Base-by-base conservation (phyloP, 2,329 filamentous ascomycete genomes). In the Balansia obtecta region DNA sequence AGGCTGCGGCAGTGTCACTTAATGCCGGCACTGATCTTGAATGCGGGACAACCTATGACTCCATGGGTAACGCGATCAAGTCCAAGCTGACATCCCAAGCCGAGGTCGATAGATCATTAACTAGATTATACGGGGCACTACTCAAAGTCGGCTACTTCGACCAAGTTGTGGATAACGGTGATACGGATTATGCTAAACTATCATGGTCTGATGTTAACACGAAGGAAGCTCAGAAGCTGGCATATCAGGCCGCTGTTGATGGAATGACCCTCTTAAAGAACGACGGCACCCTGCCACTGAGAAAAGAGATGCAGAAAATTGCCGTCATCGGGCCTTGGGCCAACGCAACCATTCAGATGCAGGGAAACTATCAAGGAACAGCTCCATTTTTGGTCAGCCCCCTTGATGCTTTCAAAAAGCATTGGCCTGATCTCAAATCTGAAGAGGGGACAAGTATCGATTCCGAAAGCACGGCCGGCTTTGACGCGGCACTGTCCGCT, bases 91-190 rank as follows among this genome's bases (percentile, higher is more conserved):
- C 46, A 11, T 41, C 46, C 4, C 49, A 55, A 16, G 48, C 50
- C 2, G 45, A 43, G 2, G 43, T 56, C 6, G 45, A 50, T 22
- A 49, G 49, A 13, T 52, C 54, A 2, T 37, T 55, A 2, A 27
- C 66, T 7, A 71, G 79, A 5, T 68, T 74, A 15, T 82, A 79
- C 55, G 67, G 71, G 8, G 73, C 72, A 0, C 70, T 83, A 6
- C 69, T 82, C 13, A 69, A 70, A 2, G 66, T 74, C 0, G 79
- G 79, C 2, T 81, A 78, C 59, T 83, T 83, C 53, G 76, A 82
- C 56, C 59, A 69, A 1, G 66, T n/a, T 57, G 65, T 50, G 1
- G 47, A n/a, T n/a, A n/a, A n/a, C n/a, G n/a, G n/a, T n/a, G 58
- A n/a, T 82, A 79, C 62, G 68, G 75, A n/a, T n/a, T n/a, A n/a